Evolutionary conservation across 495 filamentous ascomycete species (phyloP).

Genomic region (Neurospora sp.): DNA sequence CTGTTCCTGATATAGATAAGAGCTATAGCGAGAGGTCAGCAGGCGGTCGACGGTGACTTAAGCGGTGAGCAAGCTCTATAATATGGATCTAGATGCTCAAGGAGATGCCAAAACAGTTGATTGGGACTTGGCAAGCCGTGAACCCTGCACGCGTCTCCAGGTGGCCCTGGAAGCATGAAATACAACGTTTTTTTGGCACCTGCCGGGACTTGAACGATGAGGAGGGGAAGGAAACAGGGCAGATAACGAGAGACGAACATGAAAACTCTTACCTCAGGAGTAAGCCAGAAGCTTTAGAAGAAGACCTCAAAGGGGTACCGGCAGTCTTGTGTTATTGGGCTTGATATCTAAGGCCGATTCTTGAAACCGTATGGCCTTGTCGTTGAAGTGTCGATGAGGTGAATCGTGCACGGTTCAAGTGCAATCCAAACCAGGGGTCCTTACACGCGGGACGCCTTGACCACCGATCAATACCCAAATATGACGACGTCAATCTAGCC

Average conservation of each 20-base stretch:
- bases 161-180: neutral
- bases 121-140: slow-evolving; percentile 11
- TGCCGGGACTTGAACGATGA: neutral
- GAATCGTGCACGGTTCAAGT: slow-evolving; percentile 19
- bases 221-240: neutral
- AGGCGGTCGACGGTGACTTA: slow-evolving; percentile 1
- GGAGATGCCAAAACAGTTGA: slow-evolving; percentile 1
- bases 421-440: neutral
- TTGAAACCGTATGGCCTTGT: neutral
- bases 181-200: slow-evolving; percentile 2
- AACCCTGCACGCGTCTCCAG: neutral
- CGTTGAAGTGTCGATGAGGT: slow-evolving; percentile 3
- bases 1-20: slow-evolving; percentile 1
- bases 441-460: slow-evolving; percentile 12
- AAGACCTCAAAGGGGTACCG: neutral
- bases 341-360: neutral
- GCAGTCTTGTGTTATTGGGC: neutral
- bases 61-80: slow-evolving; percentile 13
- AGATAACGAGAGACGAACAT: neutral
- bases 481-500: slow-evolving; percentile 12
- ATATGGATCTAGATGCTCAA: slow-evolving; percentile 2
- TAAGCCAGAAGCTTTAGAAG: neutral
- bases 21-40: neutral
- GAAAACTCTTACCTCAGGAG: slow-evolving; percentile 5
- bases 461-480: slow-evolving; percentile 14